Base-by-base conservation (phyloP, 495 filamentous ascomycete species). In the Aspergillus sparsus region DNA sequence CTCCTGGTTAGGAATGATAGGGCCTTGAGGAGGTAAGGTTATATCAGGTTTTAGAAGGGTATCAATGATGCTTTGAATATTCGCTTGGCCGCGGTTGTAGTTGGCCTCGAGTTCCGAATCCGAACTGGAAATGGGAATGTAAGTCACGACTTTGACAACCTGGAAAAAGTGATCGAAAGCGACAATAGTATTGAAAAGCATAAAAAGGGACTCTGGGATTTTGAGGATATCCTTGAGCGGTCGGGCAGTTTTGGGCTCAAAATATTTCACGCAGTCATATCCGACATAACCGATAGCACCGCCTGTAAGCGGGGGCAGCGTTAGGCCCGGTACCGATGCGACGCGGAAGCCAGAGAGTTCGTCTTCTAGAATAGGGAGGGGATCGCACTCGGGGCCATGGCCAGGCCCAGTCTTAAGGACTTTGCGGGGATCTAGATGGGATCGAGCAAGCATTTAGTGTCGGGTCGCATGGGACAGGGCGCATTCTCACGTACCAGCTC, bases 191-290 rank as follows among this genome's bases (percentile, higher is more conserved):
- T 98, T 91, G 77, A 90, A 98, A 21, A 98, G 82, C 94, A 98
- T 98, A 75, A 98, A 98, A 2, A 98, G 77, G 12, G 90, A 90
- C 77, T 98, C 94, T 2, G 94, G 94, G 16, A 96, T 89, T 45
- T 87, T 76, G 15, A 98, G 81, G 3, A 93, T 78, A 76, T 98
- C 94, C 74, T 93, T 89, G 78, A 97, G 85, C 4, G 87, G 83
- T 44, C 93, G 84, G 15, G 85, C 86, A 1, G 94, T 97, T 79
- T 89, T 92, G 34, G 94, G 94, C 77, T 98, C 94, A 63, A 98
- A 98, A 74, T 98, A 98, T 69, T 86, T 86, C 61, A 98, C 89
- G 73, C 94, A 98, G 71, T 98, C 94, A 71, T 98, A 98, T 41
- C 92, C 91, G 6, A 98, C 90, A 70, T 98, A 98, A 57, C 94